Base-by-base conservation (phyloP, 2,329 filamentous ascomycete genomes). In the Salinomyces thailandicus region DNA sequence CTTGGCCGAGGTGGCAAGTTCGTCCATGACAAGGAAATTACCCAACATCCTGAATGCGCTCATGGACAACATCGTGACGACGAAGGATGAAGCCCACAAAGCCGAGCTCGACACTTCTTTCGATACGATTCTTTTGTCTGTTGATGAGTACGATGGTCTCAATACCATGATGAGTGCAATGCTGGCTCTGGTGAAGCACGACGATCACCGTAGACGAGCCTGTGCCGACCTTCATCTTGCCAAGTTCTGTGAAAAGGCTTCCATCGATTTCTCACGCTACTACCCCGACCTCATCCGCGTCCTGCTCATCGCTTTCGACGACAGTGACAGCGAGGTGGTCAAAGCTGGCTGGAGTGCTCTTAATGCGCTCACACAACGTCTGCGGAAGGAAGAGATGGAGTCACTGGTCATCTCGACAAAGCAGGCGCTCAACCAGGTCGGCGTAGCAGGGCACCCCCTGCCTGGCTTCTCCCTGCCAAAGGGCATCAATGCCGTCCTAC, bases 371-470 rank as follows among this genome's bases (percentile, higher is more conserved):
- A 95, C 87, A 31, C 87, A 87, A 59, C 81, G 78, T 50, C 73
- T 98, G 43, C 81, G 80, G 56, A 98, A 98, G 62, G 93, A 98
- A 57, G 89, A 96, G 62, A 96, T 98, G 91, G 93, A 98, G 57
- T 78, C 81, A 1, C 71, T 98, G 31, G 86, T 94, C 13, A 68
- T 77, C 36, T 91, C 89, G 0, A 94, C 89, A 2, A 73, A 89
- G 41, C 83, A 93, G 60, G 80, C 84, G 1, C 71, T 98, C 37
- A 79, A 84, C 47, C 85, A 89, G 53, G 83, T 96, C 31, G 91
- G 93, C 50, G 84, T 94, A 30, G 68, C 86, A 28, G 91, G 91
- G 18, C 73, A 79, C 27, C 80, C 87, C 53, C 69, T 98, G 31
- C 77, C 86, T 26, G 93, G 91, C 22, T 98, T 98, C 66, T 71